phyloP scores from a whole-genome alignment of 495 filamentous ascomycete species.

The Lasiosphaeria miniovina region DNA sequence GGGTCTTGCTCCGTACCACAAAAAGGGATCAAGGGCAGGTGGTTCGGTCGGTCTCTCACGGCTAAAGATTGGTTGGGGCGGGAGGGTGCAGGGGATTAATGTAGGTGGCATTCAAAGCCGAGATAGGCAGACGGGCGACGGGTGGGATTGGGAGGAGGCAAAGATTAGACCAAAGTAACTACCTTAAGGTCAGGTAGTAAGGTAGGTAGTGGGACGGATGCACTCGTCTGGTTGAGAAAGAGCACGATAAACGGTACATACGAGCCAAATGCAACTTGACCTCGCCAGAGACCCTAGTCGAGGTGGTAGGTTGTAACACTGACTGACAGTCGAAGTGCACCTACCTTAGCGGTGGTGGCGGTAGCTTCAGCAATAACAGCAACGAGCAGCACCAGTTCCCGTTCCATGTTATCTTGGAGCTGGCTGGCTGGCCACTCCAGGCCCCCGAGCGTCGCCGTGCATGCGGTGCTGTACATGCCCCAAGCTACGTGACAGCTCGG shows the following conservation, averaged over 20 bases:
- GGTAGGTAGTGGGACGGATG: too few relatives aligned
- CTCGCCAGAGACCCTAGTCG: too few relatives aligned
- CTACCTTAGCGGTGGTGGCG: too few relatives aligned
- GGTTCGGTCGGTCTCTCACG: background rate
- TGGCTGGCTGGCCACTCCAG: background rate
- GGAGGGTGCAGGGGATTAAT: background rate
- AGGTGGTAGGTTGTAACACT: too few relatives aligned
- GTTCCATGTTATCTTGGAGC: too few relatives aligned
- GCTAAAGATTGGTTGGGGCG: background rate
- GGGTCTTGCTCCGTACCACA: background rate
- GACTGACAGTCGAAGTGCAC: too few relatives aligned
- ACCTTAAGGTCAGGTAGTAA: too few relatives aligned
- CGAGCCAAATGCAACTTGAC: too few relatives aligned
- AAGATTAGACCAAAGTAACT: background rate
- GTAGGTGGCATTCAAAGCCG: background rate
- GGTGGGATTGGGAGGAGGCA: background rate
- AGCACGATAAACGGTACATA: too few relatives aligned
- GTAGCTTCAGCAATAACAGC: too few relatives aligned
- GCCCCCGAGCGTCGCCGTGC: background rate
- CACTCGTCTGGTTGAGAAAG: too few relatives aligned
- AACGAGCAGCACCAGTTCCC: too few relatives aligned
- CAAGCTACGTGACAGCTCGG: constrained; percentile 3
- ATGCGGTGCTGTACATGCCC: background rate
- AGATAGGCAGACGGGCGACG: background rate
- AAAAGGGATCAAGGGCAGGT: background rate